Percentiles rank a stretch among this genome's conserved stretches.
phyloP scores from a whole-genome alignment of 2,329 filamentous ascomycete species.

The Albifimbria verrucaria region DNA sequence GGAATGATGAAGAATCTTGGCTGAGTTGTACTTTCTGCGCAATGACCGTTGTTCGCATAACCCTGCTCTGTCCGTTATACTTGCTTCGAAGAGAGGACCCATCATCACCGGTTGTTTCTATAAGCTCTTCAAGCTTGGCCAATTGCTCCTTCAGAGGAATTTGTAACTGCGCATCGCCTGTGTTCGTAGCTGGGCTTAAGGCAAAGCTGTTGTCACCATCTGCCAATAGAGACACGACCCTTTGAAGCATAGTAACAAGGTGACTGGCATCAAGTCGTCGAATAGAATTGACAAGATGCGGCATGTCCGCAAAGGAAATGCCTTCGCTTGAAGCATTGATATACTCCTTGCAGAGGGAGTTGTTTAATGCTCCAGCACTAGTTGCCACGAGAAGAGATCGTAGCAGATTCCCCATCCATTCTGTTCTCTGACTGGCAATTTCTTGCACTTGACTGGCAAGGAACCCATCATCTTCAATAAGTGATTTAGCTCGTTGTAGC shows the following conservation, averaged over 20 bases:
- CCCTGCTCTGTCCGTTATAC: slow-evolving; percentile 68
- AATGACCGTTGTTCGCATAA: slow-evolving; percentile 72
- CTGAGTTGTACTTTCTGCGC: slow-evolving; percentile 79
- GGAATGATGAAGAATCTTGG: slow-evolving; percentile 68
- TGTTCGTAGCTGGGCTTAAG: slow-evolving; percentile 27
- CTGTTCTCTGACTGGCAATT: slow-evolving; percentile 26
- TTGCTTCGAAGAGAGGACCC: slow-evolving; percentile 63
- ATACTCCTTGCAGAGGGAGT: slow-evolving; percentile 55
- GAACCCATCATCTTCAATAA: slow-evolving; percentile 59
- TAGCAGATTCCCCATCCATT: slow-evolving; percentile 41
- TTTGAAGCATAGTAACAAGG: slow-evolving; percentile 22
- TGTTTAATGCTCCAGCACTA: slow-evolving; percentile 30
- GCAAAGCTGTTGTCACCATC: slow-evolving; percentile 35
- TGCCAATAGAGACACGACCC: slow-evolving; percentile 22
- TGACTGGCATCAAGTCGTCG: slow-evolving; percentile 48
- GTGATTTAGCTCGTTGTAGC: slow-evolving; percentile 38
- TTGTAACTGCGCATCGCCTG: slow-evolving; percentile 27
- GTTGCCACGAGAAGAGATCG: slow-evolving; percentile 46
- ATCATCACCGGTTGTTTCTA: slow-evolving; percentile 39
- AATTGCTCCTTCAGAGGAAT: slow-evolving; percentile 37
- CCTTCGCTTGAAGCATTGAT: slow-evolving; percentile 57
- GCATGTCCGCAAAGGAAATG: slow-evolving; percentile 47
- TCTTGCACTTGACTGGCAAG: slow-evolving; percentile 43
- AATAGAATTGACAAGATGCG: slow-evolving; percentile 53
- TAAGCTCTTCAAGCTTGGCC: slow-evolving; percentile 44